Conservation (phyloP, 306 rosid genomes). For the Phaseolus lunatus region DNA sequence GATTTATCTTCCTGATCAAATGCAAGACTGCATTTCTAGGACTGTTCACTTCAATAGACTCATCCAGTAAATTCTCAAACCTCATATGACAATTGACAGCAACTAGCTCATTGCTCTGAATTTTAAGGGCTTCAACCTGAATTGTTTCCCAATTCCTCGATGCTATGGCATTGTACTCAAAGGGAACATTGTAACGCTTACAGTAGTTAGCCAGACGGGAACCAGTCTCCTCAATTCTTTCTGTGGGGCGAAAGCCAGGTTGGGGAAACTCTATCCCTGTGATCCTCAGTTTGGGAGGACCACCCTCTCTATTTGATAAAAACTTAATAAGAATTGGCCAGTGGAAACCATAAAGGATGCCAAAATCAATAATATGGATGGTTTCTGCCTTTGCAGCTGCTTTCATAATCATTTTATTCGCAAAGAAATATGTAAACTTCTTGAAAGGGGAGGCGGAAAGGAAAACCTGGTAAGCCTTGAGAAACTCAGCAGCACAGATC, state of each 20-base stretch:
- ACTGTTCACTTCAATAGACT: conserved; percentile 63
- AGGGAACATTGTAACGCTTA: conserved; percentile 70
- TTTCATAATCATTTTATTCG: conserved; percentile 56
- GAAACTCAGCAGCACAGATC: conserved; percentile 57
- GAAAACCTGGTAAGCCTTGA: conserved; percentile 60
- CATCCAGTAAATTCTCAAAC: conserved; percentile 67
- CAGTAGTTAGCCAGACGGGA: conserved; percentile 72
- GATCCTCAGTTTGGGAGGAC: conserved; percentile 83
- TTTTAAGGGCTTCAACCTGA: conserved; percentile 59
- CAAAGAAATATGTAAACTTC: conserved; percentile 56
- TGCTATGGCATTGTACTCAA: conserved; percentile 64
- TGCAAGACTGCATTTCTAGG: conserved; percentile 69
- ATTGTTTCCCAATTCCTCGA: conserved; percentile 72
- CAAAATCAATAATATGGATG: conserved; percentile 81
- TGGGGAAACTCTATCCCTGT: conserved; percentile 82
- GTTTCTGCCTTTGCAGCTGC: conserved; percentile 60
- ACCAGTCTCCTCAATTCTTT: conserved; percentile 71
- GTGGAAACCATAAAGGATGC: conserved; percentile 82
- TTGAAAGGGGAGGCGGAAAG: conserved; percentile 58
- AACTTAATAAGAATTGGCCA: conserved; percentile 77
- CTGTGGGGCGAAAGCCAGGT: conserved; percentile 74
- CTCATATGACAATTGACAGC: conserved; percentile 64
- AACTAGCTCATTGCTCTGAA: conserved; percentile 55
- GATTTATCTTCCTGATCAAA: conserved; percentile 74
- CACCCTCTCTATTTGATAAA: conserved; percentile 64